Evolutionary conservation across 768 basidiomycete species (phyloP).

Genomic region (Pseudohyphozyma bogoriensis): DNA sequence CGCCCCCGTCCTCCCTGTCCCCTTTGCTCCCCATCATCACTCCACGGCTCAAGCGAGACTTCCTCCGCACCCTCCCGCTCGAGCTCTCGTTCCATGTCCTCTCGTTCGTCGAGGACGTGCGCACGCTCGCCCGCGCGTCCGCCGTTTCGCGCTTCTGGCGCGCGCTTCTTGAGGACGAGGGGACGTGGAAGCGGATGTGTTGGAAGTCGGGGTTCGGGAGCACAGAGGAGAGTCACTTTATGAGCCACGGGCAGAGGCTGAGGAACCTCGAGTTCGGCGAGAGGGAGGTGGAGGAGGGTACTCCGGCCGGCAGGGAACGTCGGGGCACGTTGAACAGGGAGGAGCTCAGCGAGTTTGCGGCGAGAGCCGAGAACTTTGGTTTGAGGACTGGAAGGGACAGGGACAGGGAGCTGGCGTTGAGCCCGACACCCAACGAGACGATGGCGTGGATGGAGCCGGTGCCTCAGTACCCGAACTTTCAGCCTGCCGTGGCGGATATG

Average conservation of each 20-base stretch:
- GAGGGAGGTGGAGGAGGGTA: slow-evolving; percentile 12
- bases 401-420: too few species aligned
- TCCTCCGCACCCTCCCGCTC: slow-evolving; percentile 48
- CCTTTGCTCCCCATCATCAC: slow-evolving; percentile 26
- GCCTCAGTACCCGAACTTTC: too few species aligned
- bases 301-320: slow-evolving; percentile 24
- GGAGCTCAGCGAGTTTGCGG: slow-evolving; percentile 20
- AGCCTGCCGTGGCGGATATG: too few species aligned
- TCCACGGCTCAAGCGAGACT: slow-evolving; percentile 35
- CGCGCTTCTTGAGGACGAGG: slow-evolving; percentile 59
- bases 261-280: slow-evolving; percentile 17
- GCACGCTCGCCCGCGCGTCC: slow-evolving; percentile 57
- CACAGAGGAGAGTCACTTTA: slow-evolving; percentile 6
- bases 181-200: slow-evolving; percentile 71
- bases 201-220: slow-evolving; percentile 46
- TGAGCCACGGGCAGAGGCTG: neutral
- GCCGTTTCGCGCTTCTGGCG: slow-evolving; percentile 66
- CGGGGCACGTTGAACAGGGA: slow-evolving; percentile 20
- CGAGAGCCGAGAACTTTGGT: slow-evolving; percentile 12
- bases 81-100: slow-evolving; percentile 71
- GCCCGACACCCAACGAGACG: too few species aligned
- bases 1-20: slow-evolving; percentile 14
- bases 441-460: too few species aligned
- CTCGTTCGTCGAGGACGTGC: slow-evolving; percentile 62
- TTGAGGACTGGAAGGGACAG: neutral